Percentiles rank a stretch among this genome's conserved stretches.
phyloP scores from a whole-genome alignment of 1,284 basidiomycete species.

The Cutaneotrichosporon cutaneum region DNA sequence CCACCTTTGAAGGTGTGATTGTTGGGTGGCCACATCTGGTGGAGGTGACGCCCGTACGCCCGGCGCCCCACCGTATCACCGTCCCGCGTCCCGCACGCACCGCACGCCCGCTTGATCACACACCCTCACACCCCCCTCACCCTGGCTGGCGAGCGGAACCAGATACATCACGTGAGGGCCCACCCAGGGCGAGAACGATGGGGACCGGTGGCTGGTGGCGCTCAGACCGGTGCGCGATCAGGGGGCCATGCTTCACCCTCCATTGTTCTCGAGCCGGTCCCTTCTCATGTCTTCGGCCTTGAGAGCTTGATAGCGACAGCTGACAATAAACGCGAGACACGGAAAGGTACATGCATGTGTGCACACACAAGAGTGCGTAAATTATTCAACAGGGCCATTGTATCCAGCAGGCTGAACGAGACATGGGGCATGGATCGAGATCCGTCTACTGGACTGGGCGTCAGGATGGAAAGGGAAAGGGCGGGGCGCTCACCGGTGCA shows the following conservation, averaged over 20 bases:
- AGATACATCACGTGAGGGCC: no score
- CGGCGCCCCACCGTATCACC: no score
- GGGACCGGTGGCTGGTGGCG: no score
- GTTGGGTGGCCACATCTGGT: not conserved
- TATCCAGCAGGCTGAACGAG: not conserved
- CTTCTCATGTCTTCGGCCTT: not conserved
- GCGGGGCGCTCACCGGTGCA: constrained; percentile 35
- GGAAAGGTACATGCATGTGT: constrained; percentile 5
- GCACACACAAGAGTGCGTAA: not conserved
- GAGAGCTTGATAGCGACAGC: not conserved
- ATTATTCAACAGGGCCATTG: not conserved
- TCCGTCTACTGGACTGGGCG: constrained; percentile 3
- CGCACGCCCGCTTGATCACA: no score
- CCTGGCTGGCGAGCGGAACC: no score
- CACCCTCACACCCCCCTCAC: no score
- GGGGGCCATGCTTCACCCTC: not conserved
- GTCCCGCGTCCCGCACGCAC: no score
- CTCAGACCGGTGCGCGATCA: no score
- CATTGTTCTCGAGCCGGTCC: not conserved
- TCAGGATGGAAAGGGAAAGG: not conserved
- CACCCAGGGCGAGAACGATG: not conserved
- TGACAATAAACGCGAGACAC: not conserved
- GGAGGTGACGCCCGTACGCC: no score
- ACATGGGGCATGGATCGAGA: not conserved
- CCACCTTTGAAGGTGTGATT: not conserved